phyloP scores from a whole-genome alignment of 163 green algal genomes.

The Trebouxia gelatinosa region DNA sequence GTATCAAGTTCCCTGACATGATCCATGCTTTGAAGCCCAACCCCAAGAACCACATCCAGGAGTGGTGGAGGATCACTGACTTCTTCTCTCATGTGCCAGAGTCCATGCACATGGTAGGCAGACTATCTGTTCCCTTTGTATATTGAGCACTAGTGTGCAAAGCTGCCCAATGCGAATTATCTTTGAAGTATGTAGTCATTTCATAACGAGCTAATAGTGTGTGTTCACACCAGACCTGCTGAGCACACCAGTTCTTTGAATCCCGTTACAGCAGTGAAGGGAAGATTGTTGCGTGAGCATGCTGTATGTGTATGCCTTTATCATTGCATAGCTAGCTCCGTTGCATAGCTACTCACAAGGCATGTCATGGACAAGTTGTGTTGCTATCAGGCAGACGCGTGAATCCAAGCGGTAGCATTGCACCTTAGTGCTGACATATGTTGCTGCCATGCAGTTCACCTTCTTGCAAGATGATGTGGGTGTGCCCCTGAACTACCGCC shows the following conservation, averaged over 20 bases:
- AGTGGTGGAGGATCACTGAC: conserved; percentile 89
- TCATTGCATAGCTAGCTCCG: neutral
- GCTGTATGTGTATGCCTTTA: neutral
- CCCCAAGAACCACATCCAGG: conserved; percentile 84
- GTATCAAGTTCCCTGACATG: conserved; percentile 95
- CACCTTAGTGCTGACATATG: neutral
- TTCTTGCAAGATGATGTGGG: conserved; percentile 70
- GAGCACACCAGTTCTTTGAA: neutral
- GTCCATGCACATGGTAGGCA: conserved; percentile 35
- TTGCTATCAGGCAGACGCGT: neutral
- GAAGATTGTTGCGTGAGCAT: no score
- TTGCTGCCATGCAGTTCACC: conserved; percentile 14
- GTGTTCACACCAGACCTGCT: neutral
- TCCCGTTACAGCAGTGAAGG: neutral
- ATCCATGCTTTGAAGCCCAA: conserved; percentile 92
- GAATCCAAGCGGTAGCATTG: neutral
- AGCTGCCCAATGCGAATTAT: neutral
- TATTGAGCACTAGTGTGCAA: neutral
- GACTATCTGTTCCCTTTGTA: neutral
- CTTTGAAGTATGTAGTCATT: neutral
- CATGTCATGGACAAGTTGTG: no score
- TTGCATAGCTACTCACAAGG: no score
- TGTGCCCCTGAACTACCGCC: conserved; percentile 77
- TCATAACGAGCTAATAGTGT: neutral
- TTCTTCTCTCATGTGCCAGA: conserved; percentile 94